A percentile compares a stretch with the other conserved stretches of the same genome.
Evolutionary conservation across 2,329 filamentous ascomycete genomes (phyloP).

Genomic region (Cryoendolithus antarcticus): DNA sequence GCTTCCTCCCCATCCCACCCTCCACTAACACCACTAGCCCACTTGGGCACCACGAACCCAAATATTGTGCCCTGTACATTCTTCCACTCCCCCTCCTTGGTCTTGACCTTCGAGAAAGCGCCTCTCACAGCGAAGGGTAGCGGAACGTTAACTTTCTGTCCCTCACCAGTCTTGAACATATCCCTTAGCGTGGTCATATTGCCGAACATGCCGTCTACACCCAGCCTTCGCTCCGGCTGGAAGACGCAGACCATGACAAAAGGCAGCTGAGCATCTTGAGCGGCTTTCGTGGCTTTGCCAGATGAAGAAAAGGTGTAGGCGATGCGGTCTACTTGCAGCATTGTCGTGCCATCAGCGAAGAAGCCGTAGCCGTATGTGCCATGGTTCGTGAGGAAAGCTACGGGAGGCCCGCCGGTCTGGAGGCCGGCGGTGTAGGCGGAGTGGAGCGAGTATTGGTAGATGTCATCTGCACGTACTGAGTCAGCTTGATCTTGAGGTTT

Average conservation of each 20-base stretch:
- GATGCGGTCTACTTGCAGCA: constrained; percentile 1
- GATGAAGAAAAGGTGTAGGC: neutral
- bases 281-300: neutral
- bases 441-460: constrained; percentile 5
- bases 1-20: neutral
- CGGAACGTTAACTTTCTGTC: constrained; percentile 1
- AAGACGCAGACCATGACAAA: constrained; percentile 4
- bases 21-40: constrained; percentile 3
- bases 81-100: constrained; percentile 1
- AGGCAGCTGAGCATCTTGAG: neutral
- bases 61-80: constrained; percentile 3
- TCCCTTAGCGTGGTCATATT: neutral
- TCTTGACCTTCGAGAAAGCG: constrained; percentile 2
- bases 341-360: neutral
- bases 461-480: constrained; percentile 1
- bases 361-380: constrained; percentile 3
- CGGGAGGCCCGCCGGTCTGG: neutral
- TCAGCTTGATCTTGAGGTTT: too few species aligned
- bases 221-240: constrained; percentile 2
- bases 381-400: constrained; percentile 2
- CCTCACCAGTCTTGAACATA: constrained; percentile 1
- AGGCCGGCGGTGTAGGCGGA: constrained; percentile 1
- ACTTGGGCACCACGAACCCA: constrained; percentile 2
- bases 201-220: neutral
- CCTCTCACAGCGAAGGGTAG: constrained; percentile 2